Base-by-base conservation (phyloP, 2,329 filamentous ascomycete species). In the Nannizziopsis barbatae region DNA sequence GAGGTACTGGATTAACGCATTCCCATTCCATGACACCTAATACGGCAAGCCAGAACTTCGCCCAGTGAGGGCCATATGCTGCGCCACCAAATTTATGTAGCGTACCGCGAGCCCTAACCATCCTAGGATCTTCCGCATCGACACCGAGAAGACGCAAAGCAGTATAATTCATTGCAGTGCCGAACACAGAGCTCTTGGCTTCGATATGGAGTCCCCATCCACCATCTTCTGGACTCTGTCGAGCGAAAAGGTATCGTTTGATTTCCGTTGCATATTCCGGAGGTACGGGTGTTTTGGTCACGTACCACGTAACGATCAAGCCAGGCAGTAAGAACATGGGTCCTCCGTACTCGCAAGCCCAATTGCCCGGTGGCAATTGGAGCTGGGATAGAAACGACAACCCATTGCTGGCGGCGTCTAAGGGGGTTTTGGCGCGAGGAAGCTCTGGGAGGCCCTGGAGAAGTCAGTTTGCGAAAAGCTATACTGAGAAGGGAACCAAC, bases 131-230 rank as follows among this genome's bases (percentile, higher is more conserved):
- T 54, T 95, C 87, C 2, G 87, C 77, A 45, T 83, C 80, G 2
- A 87, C 86, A 5, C 90, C 92, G 6, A 96, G 70, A 1, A 98
- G 71, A 31, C 92, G 80, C 53, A 96, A 69, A 1, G 76, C 73
- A 0, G 82, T 82, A 63, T 98, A 98, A 64, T 94, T 96, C 74
- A 96, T 77, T 0, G 78, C 72, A 0, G 86, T 95, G 9, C 92
- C 92, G 56, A 98, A 93, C 12, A 89, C 88, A 0, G 85, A 88
- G 61, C 86, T 95, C 57, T 94, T 84, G 14, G 82, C 92, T 65
- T 98, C 92, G 48, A 94, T 93, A 58, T 98, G 92, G 33, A 98
- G 70, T 0, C 92, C 92, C 92, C 92, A 98, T 5, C 92, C 92
- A n/a, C 92, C 90, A 65, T 96, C 87, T 42, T 85, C 78, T 0